Base-by-base conservation (phyloP, 768 basidiomycete genomes). In the Macrocybe gigantea region DNA sequence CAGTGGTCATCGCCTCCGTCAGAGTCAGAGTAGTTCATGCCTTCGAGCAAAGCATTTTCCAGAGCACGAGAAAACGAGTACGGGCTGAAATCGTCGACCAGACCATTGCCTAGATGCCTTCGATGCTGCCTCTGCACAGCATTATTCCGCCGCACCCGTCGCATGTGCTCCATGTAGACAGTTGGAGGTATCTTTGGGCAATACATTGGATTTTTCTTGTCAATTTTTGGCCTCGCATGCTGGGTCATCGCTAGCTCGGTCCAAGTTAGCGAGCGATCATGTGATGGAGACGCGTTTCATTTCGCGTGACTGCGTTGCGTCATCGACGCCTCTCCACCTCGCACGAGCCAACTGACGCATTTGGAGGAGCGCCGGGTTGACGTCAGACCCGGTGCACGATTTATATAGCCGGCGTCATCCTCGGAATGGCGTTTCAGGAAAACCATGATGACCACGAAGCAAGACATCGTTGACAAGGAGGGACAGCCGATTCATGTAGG, bases 121-220 rank as follows among this genome's bases (percentile, higher is more conserved):
- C 41, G 50, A 46, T 47, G 57, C 58, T 41, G 51, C 45, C 53
- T 49, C 48, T 57, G 56, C 35, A 22, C 22, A 22, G 4, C 4
- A 22, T 22, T 4, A 22, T 22, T 22, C 22, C 22, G 22, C 22
- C 22, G 22, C 2, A 4, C 22, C 22, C 59, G 63, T n/a, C 72
- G 72, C 29, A 81, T 60, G 44, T 63, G 68, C 43, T 70, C 60
- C 47, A 80, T 62, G 57, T 74, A 81, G 22, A 65, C 58, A 42
- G 67, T 60, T 8, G 77, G 73, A 47, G 77, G 63, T 8, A 80
- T 49, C 13, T 66, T 56, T 9, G 80, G 79, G 51, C 80, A 82
- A 60, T 82, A 82, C 35, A 75, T 66, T 4, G 81, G 80, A 48
- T 83, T 82, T 15, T 74, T 64, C 13, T 67, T 57, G 62, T 81